Evolutionary conservation across 1,284 basidiomycete genomes (phyloP), one percentile per base, ranked within the genome.

Genomic region (Microbotryum saponariae): DNA sequence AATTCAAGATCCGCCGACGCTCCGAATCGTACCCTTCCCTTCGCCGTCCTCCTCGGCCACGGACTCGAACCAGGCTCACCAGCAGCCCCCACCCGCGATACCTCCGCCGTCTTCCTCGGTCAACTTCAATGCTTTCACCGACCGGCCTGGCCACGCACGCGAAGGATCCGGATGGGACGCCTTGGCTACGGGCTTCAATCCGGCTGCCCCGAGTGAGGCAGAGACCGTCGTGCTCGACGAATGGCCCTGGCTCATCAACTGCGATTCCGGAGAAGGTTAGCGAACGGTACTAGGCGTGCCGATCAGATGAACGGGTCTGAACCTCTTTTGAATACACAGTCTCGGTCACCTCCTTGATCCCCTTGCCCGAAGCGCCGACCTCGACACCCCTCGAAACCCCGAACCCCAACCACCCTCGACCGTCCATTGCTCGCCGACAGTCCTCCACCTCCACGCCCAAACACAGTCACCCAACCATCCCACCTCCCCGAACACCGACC

Each of bases 401-500:
- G 6, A 47, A 9, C 14, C 37, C 16, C 37, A 53, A 20, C 4
- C 48, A 16, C 21, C 27, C 31, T 9, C 21, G 51, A 12, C 8
- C 23, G n/a, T 20, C 33, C 21, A 47, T 12, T 42, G 20, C 14
- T 50, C 58, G 12, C 20, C n/a, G 45, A 7, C 48, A 44, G 6
- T 25, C n/a, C 10, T 21, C 31, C 14, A 37, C 33, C 29, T 42
- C 16, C 27, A 31, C n/a, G 37, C 20, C 21, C 9, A 23, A 23
- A 27, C 33, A 58, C 55, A 31, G 14, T 37, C 54, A 64, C 27
- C 49, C n/a, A 18, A 37, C 31, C 20, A 27, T 53, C 2, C 27
- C 47, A n/a, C 47, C 71, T 64, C 12, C 71, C 53, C 16, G 73
- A 70, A 18, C 61, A 65, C 71, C 76, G 0, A 65, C 70, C 1